These are phyloP conservation scores for Neurospora africana DNA, from an alignment of 495 filamentous ascomycete genomes.

Conservation along the genomic window DNA sequence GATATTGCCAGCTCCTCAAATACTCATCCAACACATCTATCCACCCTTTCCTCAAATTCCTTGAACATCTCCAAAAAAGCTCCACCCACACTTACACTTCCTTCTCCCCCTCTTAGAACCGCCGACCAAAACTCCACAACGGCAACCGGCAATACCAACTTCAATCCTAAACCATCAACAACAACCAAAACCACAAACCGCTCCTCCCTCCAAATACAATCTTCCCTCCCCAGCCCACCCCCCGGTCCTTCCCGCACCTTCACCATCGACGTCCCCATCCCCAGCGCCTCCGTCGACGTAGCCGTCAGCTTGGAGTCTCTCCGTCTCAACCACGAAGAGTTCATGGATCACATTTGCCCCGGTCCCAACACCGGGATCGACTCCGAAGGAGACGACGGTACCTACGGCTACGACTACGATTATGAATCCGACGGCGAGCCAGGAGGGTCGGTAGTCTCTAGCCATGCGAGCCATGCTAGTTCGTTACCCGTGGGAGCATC, in stretches of 20 bases:
- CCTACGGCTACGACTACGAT: constrained; percentile 2
- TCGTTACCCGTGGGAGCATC: constrained; percentile 25
- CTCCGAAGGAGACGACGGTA: constrained; percentile 8
- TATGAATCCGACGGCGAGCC: constrained; percentile 1
- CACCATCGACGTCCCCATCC: constrained; percentile 39
- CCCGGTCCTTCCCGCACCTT: constrained; percentile 38
- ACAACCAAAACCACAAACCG: neutral
- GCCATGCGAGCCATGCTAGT: constrained; percentile 9
- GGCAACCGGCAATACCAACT: neutral
- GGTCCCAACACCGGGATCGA: constrained; percentile 13
- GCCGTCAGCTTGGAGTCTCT: constrained; percentile 26
- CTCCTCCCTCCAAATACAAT: constrained; percentile 3
- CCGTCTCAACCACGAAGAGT: constrained; percentile 24
- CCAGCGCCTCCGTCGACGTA: constrained; percentile 19
- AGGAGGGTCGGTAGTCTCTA: constrained; percentile 8
- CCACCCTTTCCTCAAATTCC: neutral
- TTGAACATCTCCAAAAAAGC: neutral
- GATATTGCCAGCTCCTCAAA: neutral
- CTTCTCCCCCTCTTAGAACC: neutral
- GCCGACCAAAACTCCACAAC: neutral
- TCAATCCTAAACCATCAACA: neutral
- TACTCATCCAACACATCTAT: neutral
- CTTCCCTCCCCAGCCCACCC: constrained; percentile 10
- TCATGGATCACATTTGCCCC: constrained; percentile 24
- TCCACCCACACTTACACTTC: neutral